phyloP scores from a whole-genome alignment of 1,139 yeast genomes.

The Arxiozyma telluris region DNA sequence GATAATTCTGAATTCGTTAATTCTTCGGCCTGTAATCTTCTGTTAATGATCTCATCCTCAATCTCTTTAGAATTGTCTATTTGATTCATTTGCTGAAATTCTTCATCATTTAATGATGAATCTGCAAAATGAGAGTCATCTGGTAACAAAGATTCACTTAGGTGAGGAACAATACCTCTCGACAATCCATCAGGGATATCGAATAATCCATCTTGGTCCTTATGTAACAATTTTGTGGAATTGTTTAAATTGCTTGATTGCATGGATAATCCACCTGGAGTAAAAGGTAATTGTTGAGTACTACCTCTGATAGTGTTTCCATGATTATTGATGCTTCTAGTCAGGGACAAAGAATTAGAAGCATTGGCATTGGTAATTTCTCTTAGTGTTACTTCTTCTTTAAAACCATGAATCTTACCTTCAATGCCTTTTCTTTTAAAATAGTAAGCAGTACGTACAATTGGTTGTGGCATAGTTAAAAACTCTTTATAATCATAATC shows the following conservation, averaged over 20 bases:
- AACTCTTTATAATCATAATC: conserved; percentile 36
- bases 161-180: conserved; percentile 50
- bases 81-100: conserved; percentile 19
- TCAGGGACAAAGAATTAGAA: conserved; percentile 62
- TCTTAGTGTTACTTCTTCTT: conserved; percentile 46
- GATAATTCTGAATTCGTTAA: conserved; percentile 24
- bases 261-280: conserved; percentile 76
- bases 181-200: conserved; percentile 76
- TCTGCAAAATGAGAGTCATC: conserved; percentile 8
- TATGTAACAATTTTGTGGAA: conserved; percentile 41
- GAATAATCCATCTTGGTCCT: conserved; percentile 65
- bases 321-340: conserved; percentile 57
- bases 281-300: conserved; percentile 75
- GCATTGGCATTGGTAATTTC: conserved; percentile 50
- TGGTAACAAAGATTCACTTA: not conserved
- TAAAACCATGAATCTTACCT: conserved; percentile 56
- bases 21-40: conserved; percentile 21
- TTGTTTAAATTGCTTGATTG: conserved; percentile 18
- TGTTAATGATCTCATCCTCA: conserved; percentile 24
- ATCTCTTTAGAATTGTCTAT: conserved; percentile 25
- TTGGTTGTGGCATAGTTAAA: conserved; percentile 42
- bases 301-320: conserved; percentile 59
- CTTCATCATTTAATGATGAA: conserved; percentile 15
- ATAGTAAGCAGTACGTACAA: conserved; percentile 48
- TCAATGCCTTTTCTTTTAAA: conserved; percentile 66